These are phyloP conservation scores for Erigeron philadelphicus DNA, from an alignment of 140 eudicot species.

Conservation along the genomic window DNA sequence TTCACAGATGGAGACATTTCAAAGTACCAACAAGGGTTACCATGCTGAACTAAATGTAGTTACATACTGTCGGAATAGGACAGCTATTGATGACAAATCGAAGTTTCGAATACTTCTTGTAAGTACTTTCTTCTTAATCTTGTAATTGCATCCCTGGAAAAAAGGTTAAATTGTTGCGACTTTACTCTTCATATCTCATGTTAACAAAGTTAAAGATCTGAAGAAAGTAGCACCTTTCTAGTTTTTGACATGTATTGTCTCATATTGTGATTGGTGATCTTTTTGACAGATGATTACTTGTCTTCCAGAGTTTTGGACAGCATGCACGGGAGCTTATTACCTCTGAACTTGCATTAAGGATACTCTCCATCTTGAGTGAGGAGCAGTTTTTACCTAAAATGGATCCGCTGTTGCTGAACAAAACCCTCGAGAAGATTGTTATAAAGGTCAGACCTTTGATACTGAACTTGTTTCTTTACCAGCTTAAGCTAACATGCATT, in stretches of 20 bases:
- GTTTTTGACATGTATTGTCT: slow-evolving; percentile 48
- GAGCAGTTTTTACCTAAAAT: slow-evolving; percentile 86
- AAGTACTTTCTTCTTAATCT: slow-evolving; percentile 33
- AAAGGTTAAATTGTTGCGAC: slow-evolving; percentile 12
- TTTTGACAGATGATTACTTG: slow-evolving; percentile 99
- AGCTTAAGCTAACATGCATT: slow-evolving; percentile 3
- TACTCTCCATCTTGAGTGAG: slow-evolving; percentile 84
- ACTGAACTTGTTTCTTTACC: slow-evolving; percentile 1
- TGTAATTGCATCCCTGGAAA: slow-evolving; percentile 27
- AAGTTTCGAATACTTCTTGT: slow-evolving; percentile 87
- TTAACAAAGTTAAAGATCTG: slow-evolving; percentile 17
- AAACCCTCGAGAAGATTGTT: slow-evolving; percentile 73
- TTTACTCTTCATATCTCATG: slow-evolving; percentile 1
- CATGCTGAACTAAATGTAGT: slow-evolving; percentile 71
- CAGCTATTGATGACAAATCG: slow-evolving; percentile 60
- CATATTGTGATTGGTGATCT: slow-evolving; percentile 87
- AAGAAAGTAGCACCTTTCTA: slow-evolving; percentile 15
- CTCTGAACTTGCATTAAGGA: slow-evolving; percentile 84
- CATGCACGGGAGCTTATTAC: slow-evolving; percentile 99
- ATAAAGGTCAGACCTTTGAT: slow-evolving; percentile 61
- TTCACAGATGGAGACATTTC: slow-evolving; percentile 68
- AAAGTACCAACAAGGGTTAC: slow-evolving; percentile 63
- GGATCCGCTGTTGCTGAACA: slow-evolving; percentile 52
- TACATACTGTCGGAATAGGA: slow-evolving; percentile 64
- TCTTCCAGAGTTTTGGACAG: slow-evolving; percentile 99